Evolutionary conservation across 768 basidiomycete species (phyloP).

Genomic region (Russula griseocarnosa): DNA sequence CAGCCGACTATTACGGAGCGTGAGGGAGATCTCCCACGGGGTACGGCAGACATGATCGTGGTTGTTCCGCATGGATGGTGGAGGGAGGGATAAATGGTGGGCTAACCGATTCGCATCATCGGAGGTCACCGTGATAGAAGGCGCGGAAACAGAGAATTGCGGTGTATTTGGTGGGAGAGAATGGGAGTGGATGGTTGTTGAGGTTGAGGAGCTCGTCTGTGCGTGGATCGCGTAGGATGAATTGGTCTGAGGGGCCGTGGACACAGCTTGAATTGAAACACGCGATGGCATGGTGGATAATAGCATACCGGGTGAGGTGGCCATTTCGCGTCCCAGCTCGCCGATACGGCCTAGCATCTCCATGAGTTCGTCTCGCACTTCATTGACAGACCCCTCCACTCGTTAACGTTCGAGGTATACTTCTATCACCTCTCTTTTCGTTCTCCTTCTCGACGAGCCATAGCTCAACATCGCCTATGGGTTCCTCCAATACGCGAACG

Average conservation of each 20-base stretch:
- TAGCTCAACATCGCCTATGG: constrained; percentile 87
- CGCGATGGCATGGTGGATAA: constrained; percentile 50
- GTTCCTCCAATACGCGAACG: constrained; percentile 80
- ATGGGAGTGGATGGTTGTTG: constrained; percentile 33
- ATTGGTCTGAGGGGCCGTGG: constrained; percentile 44
- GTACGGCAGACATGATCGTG: constrained; percentile 65
- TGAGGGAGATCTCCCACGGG: constrained; percentile 75
- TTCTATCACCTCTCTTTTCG: constrained; percentile 44
- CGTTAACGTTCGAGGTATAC: constrained; percentile 21
- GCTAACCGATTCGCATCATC: constrained; percentile 54
- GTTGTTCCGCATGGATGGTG: constrained; percentile 37
- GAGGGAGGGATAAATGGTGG: constrained; percentile 53
- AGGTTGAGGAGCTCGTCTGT: constrained; percentile 29
- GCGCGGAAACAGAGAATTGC: constrained; percentile 31
- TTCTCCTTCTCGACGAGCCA: constrained; percentile 86
- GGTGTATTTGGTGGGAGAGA: constrained; percentile 34
- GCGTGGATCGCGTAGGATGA: constrained; percentile 46
- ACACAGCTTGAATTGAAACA: constrained; percentile 43
- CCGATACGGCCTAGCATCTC: constrained; percentile 74
- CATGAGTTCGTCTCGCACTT: constrained; percentile 62
- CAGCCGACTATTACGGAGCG: constrained; percentile 35
- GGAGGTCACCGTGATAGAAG: constrained; percentile 19
- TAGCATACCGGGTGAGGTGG: constrained; percentile 53
- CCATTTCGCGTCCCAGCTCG: constrained; percentile 77
- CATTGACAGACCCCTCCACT: constrained; percentile 42